Base-by-base conservation (phyloP, 2,329 filamentous ascomycete species). In the Aaosphaeria arxii region DNA sequence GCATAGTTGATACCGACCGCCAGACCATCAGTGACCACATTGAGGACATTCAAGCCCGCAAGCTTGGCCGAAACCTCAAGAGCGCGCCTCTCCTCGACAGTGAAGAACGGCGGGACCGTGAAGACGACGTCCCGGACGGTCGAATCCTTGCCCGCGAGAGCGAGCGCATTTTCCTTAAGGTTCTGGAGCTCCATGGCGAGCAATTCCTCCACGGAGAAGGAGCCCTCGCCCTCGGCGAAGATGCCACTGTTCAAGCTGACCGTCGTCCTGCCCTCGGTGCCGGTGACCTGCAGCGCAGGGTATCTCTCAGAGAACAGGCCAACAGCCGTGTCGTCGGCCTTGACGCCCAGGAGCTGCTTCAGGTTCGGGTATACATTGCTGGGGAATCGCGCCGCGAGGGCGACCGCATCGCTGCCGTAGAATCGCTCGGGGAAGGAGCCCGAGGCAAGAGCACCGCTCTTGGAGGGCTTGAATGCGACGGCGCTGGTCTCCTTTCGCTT, bases 1-100 rank as follows among this genome's bases (percentile, higher is more conserved):
- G 94, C 94, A 71, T 97, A 99, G 74, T 99, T 95, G 58, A 99
- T 74, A 29, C 91, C 94, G 49, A 99, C 92, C 31, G 94, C 91
- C 52, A 96, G 74, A 11, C 91, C 91, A 66, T 99, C 94, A 56
- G 87, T 94, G 55, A 99, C 81, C 50, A 97, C 76, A 46, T 86
- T 85, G 57, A 96, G 80, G 9, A 96, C 85, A 62, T 89, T 90
- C 58, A 99, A 77, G 11, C 91, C 92, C 6, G 94, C 91, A 63
- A 99, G 77, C 47, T 94, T 85, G 9, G 91, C 91, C 7, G 94
- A 91, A 59, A 90, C 75, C 66, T 89, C 82, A 5, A 97, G 78
- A 41, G 92, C 90, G 56, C 89, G 84, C 79, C 88, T 92, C 77
- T 99, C 94, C 59, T 95, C 89, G 1, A 83, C 79, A 0, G 90